Conservation (phyloP, 2,329 filamentous ascomycete species). For the Fusarium chlamydosporum region DNA sequence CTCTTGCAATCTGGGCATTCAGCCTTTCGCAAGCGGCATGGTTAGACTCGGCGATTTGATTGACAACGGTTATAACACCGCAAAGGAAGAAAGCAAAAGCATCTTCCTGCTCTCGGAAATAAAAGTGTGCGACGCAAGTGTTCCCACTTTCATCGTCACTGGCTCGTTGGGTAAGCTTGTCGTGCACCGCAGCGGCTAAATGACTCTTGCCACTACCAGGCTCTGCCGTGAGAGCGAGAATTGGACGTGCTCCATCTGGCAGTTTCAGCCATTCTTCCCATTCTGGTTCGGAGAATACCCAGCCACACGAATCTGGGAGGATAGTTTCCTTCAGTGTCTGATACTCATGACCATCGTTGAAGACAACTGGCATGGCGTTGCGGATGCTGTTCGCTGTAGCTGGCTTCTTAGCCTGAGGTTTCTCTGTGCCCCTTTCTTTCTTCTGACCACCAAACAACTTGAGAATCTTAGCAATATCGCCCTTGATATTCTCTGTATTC, state of each 20-base stretch:
- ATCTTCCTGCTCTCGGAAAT: slow-evolving; percentile 54
- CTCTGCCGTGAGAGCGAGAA: slow-evolving; percentile 51
- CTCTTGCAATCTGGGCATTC: too few species aligned
- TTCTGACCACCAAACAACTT: slow-evolving; percentile 47
- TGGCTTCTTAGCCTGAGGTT: slow-evolving; percentile 43
- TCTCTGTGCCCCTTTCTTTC: slow-evolving; percentile 29
- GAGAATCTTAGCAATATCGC: slow-evolving; percentile 50
- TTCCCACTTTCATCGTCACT: slow-evolving; percentile 28
- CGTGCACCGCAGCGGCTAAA: slow-evolving; percentile 47
- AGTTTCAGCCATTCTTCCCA: slow-evolving; percentile 50
- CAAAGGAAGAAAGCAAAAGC: too few species aligned
- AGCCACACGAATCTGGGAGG: slow-evolving; percentile 51
- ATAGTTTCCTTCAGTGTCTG: slow-evolving; percentile 50
- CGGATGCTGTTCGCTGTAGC: slow-evolving; percentile 45
- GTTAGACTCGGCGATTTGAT: too few species aligned
- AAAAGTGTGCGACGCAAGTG: slow-evolving; percentile 54
- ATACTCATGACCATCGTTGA: slow-evolving; percentile 49
- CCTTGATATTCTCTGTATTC: slow-evolving; percentile 48
- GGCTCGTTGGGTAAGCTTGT: slow-evolving; percentile 35
- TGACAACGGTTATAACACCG: too few species aligned
- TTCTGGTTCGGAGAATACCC: slow-evolving; percentile 50
- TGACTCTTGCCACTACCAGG: slow-evolving; percentile 56
- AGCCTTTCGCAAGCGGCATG: too few species aligned
- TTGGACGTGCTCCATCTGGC: background rate
- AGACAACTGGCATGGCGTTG: slow-evolving; percentile 20